A percentile compares a stretch with the other conserved stretches of the same genome.
phyloP scores from a whole-genome alignment of 2,329 filamentous ascomycete genomes.

The Karstenula rhodostoma region DNA sequence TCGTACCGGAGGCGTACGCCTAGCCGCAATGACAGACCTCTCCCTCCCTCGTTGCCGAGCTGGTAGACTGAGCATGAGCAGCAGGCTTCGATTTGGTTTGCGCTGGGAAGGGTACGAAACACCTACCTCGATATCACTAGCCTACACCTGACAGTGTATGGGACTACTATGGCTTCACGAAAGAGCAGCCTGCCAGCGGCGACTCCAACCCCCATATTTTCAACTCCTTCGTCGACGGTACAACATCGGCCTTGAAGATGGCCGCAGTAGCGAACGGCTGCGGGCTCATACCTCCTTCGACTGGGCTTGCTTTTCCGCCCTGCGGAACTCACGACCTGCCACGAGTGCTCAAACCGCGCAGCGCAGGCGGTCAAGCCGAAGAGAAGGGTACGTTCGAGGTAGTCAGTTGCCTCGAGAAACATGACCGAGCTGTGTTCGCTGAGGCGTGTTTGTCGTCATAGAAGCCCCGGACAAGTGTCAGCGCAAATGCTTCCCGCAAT shows the following conservation, averaged over 20 bases:
- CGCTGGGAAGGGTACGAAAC: slow-evolving; percentile 58
- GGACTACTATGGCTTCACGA: slow-evolving; percentile 57
- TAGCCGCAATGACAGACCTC: slow-evolving; percentile 57
- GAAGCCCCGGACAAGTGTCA: slow-evolving; percentile 54
- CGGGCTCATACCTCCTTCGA: slow-evolving; percentile 51
- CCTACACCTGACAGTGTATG: slow-evolving; percentile 58
- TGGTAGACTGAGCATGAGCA: slow-evolving; percentile 56
- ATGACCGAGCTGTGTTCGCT: slow-evolving; percentile 54
- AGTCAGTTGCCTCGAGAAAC: slow-evolving; percentile 55
- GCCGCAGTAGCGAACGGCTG: slow-evolving; percentile 58
- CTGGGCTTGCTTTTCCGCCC: slow-evolving; percentile 55
- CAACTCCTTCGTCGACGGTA: slow-evolving; percentile 60
- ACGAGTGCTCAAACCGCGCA: slow-evolving; percentile 50
- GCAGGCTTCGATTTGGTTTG: slow-evolving; percentile 57
- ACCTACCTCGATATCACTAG: slow-evolving; percentile 56
- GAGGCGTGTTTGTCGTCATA: slow-evolving; percentile 58
- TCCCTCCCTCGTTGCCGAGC: slow-evolving; percentile 54
- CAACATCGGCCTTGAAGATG: slow-evolving; percentile 59
- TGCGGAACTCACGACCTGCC: slow-evolving; percentile 56
- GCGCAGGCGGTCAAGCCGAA: slow-evolving; percentile 53
- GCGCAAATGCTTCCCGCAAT: slow-evolving; percentile 55
- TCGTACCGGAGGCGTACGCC: slow-evolving; percentile 52
- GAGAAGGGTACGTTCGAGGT: slow-evolving; percentile 57
- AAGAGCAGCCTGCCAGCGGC: slow-evolving; percentile 53
- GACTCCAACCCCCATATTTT: slow-evolving; percentile 61